A percentile compares a stretch with the other conserved stretches of the same genome.
phyloP scores from a whole-genome alignment of 495 filamentous ascomycete species.

The Trichocladium antarcticum region DNA sequence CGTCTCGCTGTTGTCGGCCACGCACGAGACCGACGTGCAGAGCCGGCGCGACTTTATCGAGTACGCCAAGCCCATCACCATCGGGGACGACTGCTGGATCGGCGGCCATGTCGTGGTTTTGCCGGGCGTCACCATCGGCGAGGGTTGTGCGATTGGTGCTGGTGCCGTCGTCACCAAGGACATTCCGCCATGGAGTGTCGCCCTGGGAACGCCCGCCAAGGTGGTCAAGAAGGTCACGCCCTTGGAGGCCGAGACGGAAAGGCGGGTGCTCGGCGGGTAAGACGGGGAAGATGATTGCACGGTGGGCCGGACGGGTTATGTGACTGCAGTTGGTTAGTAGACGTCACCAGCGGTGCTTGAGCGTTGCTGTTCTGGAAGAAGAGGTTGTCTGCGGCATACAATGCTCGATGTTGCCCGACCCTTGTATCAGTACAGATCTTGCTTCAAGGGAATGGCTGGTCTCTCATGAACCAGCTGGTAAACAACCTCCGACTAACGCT shows the following conservation, averaged over 20 bases:
- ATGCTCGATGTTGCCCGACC: too few species aligned
- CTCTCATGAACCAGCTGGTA: too few species aligned
- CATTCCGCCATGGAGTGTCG: conserved; percentile 49
- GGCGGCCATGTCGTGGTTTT: conserved; percentile 66
- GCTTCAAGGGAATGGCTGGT: too few species aligned
- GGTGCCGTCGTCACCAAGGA: conserved; percentile 81
- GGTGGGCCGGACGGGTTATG: too few species aligned
- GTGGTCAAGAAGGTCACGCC: conserved; percentile 41
- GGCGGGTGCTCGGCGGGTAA: neutral
- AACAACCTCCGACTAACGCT: too few species aligned
- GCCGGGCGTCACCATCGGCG: conserved; percentile 67
- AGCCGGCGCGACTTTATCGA: conserved; percentile 28
- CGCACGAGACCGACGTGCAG: conserved; percentile 36
- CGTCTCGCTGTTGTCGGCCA: conserved; percentile 37
- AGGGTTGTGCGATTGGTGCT: conserved; percentile 60
- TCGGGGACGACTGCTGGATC: conserved; percentile 71
- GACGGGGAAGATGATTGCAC: too few species aligned
- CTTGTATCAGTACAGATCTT: too few species aligned
- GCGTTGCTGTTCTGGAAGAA: too few species aligned
- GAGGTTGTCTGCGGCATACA: too few species aligned
- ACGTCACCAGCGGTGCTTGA: too few species aligned
- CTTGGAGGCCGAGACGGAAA: neutral
- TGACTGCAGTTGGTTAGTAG: too few species aligned
- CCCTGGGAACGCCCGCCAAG: conserved; percentile 52
- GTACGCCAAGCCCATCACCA: conserved; percentile 20